These are phyloP conservation scores for Elsinoe perseae DNA, from an alignment of 2,329 filamentous ascomycete genomes.

Conservation along the genomic window DNA sequence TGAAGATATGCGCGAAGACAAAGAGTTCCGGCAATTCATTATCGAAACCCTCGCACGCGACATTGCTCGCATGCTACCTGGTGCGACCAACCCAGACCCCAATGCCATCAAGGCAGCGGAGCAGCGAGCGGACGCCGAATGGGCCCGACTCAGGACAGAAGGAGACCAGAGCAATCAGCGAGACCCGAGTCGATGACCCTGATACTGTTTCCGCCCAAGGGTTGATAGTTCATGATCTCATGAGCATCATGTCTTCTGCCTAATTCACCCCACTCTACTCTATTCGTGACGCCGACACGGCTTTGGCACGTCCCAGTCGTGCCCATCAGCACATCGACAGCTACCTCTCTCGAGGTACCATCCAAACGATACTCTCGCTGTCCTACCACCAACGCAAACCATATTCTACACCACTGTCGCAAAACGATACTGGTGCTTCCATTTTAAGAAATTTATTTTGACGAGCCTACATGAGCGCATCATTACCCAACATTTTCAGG, in stretches of 20 bases:
- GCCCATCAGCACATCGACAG: neutral
- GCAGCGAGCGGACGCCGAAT: slow-evolving; percentile 31
- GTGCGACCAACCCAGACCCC: slow-evolving; percentile 33
- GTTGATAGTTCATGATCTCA: neutral
- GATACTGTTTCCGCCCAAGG: neutral
- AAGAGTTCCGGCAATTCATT: slow-evolving; percentile 66
- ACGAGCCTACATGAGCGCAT: slow-evolving; percentile 7
- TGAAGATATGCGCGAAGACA: slow-evolving; percentile 68
- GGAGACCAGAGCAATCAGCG: slow-evolving; percentile 12
- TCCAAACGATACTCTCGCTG: neutral
- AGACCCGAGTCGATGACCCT: neutral
- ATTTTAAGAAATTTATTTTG: slow-evolving; percentile 2
- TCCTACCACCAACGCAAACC: neutral
- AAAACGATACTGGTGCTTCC: neutral
- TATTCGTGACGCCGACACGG: neutral
- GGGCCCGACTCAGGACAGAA: slow-evolving; percentile 8
- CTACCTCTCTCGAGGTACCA: neutral
- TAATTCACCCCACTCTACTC: neutral
- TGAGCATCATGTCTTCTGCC: neutral
- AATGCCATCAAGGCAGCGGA: slow-evolving; percentile 43
- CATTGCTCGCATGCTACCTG: slow-evolving; percentile 59
- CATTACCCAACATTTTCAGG: neutral
- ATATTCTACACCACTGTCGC: neutral
- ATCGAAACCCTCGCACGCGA: slow-evolving; percentile 66
- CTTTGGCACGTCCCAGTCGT: slow-evolving; percentile 5